Evolutionary conservation across 2,329 filamentous ascomycete genomes (phyloP), one percentile per base, ranked within the genome.

Genomic region (Claviceps fusiformis): DNA sequence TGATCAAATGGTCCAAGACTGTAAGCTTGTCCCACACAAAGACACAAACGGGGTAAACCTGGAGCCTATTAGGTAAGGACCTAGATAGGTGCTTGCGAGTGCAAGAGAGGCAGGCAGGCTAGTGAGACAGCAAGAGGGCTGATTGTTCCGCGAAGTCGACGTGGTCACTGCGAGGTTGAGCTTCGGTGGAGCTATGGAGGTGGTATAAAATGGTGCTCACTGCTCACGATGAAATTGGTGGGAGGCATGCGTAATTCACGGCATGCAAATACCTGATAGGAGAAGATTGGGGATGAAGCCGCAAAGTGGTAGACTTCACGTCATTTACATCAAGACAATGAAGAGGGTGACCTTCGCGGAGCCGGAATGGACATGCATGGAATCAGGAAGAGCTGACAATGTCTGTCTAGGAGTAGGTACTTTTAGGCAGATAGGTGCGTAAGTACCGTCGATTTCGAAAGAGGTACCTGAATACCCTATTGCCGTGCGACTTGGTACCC

Each of bases 321-420:
- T 49, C 46, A 48, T 35, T n/a, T 5, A 37, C 6, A 24, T 7
- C n/a, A 17, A 9, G n/a, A n/a, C 10, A 24, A 37, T 31, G 29
- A 43, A 24, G 17, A n/a, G 35, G 46, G 35, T 37, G 19, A 39
- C 24, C 24, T 37, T 43, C 39, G 53, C 15, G 19, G 43, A 52
- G 48, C 41, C 50, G 17, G n/a, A n/a, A 53, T 58, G 58, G 62
- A 62, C 50, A 56, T 55, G 55, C 59, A 66, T 67, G 66, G 66
- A 68, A 68, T 58, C 63, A 60, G 53, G 59, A 57, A 61, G 65
- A 65, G 35, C 13, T 45, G 24, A 24, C 24, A 24, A 24, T 3
- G 24, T 2, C 2, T 24, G 24, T 24, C 24, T 24, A 3, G 24
- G 24, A 24, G 24, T 24, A 24, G 24, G 24, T 24, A 24, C 24